Evolutionary conservation across 192 early-diverging fungal species (phyloP).

Genomic region (Piromyces sp.): DNA sequence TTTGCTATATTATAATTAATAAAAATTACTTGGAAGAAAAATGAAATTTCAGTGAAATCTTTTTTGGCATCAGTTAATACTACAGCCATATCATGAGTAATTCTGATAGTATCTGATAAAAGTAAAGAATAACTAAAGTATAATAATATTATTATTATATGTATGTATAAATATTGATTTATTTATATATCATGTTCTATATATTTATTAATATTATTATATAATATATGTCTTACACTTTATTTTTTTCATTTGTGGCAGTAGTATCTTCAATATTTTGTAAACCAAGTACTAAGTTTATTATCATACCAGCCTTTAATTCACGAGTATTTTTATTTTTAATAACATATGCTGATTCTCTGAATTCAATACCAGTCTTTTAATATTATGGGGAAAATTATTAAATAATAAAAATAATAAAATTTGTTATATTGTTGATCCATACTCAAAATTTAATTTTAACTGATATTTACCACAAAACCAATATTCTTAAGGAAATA

Average conservation of each 20-base stretch:
- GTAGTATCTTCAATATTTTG: constrained; percentile 62
- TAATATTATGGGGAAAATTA: too few relatives aligned
- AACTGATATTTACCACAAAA: constrained; percentile 38
- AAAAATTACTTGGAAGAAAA: constrained; percentile 16
- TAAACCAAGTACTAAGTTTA: constrained; percentile 73
- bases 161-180: too few relatives aligned
- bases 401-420: constrained; percentile 1
- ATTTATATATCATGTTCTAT: too few relatives aligned
- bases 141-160: too few relatives aligned
- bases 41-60: neutral
- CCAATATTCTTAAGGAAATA: constrained; percentile 78
- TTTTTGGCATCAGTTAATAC: constrained; percentile 40
- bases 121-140: constrained; percentile 54
- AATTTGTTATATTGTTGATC: too few relatives aligned
- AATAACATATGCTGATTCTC: constrained; percentile 65
- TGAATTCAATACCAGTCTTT: constrained; percentile 83
- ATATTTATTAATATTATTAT: neutral
- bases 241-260: constrained; percentile 46
- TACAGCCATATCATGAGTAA: constrained; percentile 39
- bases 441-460: too few relatives aligned
- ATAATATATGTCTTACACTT: constrained; percentile 20
- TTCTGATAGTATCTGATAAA: constrained; percentile 64
- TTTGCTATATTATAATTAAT: neutral
- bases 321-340: constrained; percentile 45
- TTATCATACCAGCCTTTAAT: constrained; percentile 63